Percentiles rank a stretch among this genome's conserved stretches.
Evolutionary conservation across 1,139 yeast species (phyloP).

Genomic region (Blastobotrys proliferans): DNA sequence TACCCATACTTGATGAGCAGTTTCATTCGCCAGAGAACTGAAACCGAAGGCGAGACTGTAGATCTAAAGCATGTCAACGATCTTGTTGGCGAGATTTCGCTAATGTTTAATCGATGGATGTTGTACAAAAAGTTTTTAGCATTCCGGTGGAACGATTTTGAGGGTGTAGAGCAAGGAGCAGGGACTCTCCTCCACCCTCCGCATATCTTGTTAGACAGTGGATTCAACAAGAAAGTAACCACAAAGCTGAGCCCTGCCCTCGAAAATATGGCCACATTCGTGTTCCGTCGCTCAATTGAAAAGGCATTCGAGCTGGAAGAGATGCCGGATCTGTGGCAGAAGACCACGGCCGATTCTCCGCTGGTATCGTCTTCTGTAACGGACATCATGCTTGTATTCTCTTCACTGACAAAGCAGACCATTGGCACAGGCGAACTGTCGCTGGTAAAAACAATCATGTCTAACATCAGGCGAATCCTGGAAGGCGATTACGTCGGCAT

Average conservation of each 20-base stretch:
- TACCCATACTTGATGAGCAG: slow-evolving; percentile 42
- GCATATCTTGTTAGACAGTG: slow-evolving; percentile 47
- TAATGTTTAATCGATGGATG: slow-evolving; percentile 82
- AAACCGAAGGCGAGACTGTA: slow-evolving; percentile 26
- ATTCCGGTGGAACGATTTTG: slow-evolving; percentile 53
- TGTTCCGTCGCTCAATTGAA: slow-evolving; percentile 73
- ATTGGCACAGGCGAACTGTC: slow-evolving; percentile 58
- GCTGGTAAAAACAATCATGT: slow-evolving; percentile 50
- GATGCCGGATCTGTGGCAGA: slow-evolving; percentile 46
- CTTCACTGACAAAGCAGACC: slow-evolving; percentile 57
- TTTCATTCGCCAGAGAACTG: slow-evolving; percentile 23
- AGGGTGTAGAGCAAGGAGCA: slow-evolving; percentile 2
- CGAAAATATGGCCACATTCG: slow-evolving; percentile 60
- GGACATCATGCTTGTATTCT: slow-evolving; percentile 71
- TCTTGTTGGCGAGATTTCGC: slow-evolving; percentile 62
- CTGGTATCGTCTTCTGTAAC: slow-evolving; percentile 84
- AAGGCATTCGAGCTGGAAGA: slow-evolving; percentile 80
- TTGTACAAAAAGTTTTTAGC: slow-evolving; percentile 75
- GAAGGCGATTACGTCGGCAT: slow-evolving; percentile 47
- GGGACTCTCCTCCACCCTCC: slow-evolving; percentile 33
- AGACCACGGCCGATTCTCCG: slow-evolving; percentile 45
- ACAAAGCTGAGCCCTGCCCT: slow-evolving; percentile 55
- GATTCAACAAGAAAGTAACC: slow-evolving; percentile 57
- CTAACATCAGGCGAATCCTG: slow-evolving; percentile 43
- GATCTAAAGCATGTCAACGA: slow-evolving; percentile 55